Evolutionary conservation across 306 rosid genomes (phyloP), one percentile per base, ranked within the genome.

Genomic region (Arachis stenosperma): DNA sequence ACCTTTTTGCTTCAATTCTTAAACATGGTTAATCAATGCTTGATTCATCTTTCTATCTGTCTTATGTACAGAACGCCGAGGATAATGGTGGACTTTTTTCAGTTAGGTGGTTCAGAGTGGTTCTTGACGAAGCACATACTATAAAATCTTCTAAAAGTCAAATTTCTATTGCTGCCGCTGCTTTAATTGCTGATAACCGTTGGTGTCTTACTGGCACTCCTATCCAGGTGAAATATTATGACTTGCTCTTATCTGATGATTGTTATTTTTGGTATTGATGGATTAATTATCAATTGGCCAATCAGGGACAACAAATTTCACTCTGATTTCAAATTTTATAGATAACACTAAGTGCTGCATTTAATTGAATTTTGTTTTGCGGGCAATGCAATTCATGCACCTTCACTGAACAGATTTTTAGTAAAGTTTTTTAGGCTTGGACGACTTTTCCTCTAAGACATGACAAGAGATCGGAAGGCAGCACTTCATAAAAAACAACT

Each of bases 121-220:
- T 93, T 85, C 98, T 93, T 74, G 98, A 90, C 41, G 98, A 93
- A 89, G 97, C 96, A 40, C 98, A 93, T 79, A 90, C 86, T 53
- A 93, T 90, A 76, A 90, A 90, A 80, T 93, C 98, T 79, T 86
- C 96, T 55, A 93, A 90, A 81, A 93, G 97, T 76, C 98, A 90
- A 86, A 80, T 93, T 79, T 93, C 98, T 17, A 41, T 79, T 15
- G 98, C 98, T 33, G 85, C 90, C 65, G 61, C 94, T 51, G 93
- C 97, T 65, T 70, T 93, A 79, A 89, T 66, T 71, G 96, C 98
- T 81, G 97, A 87, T 81, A 75, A 86, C 11, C 97, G 97, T 51
- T 93, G 98, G 98, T 90, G 97, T 83, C 97, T 93, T 56, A 93
- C 98, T 56, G 98, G 98, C 65, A 93, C 98, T 69, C 98, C 98